Conservation (phyloP, 129 eudicot genomes). For the Flaveria sonorensis region DNA sequence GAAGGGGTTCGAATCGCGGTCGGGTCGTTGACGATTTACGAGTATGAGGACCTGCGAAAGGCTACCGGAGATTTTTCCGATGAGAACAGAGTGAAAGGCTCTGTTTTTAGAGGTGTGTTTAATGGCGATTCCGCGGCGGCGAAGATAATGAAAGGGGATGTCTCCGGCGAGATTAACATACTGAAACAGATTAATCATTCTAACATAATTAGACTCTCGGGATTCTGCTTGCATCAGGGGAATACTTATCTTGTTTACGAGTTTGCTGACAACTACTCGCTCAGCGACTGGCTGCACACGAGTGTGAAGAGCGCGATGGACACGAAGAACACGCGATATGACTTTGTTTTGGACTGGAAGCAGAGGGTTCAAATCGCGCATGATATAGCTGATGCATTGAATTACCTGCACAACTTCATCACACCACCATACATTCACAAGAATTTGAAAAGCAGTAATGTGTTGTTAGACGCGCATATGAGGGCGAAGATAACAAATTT, state of each 20-base stretch:
- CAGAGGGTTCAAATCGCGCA: conserved; percentile 73
- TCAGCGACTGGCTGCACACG: conserved; percentile 53
- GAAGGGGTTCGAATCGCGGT: conserved; percentile 59
- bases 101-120: conserved; percentile 59
- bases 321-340: conserved; percentile 7
- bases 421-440: conserved; percentile 87
- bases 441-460: conserved; percentile 73
- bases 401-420: conserved; percentile 75
- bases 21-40: conserved; percentile 58
- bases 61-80: conserved; percentile 69
- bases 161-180: conserved; percentile 57
- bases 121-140: conserved; percentile 73
- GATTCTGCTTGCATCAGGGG: conserved; percentile 76
- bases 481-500: conserved; percentile 72
- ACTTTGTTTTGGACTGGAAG: conserved; percentile 57
- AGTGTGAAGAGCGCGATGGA: neutral
- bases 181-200: conserved; percentile 77
- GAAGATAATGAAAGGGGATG: conserved; percentile 72
- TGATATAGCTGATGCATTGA: conserved; percentile 67
- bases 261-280: conserved; percentile 65
- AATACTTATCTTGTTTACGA: conserved; percentile 79
- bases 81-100: conserved; percentile 55
- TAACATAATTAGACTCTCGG: conserved; percentile 71
- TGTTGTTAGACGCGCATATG: conserved; percentile 59
- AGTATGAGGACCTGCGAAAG: conserved; percentile 51